A percentile compares a stretch with the other conserved stretches of the same genome.
phyloP scores from a whole-genome alignment of 176 grass and related monocot genomes.

The Triticum timopheevii region DNA sequence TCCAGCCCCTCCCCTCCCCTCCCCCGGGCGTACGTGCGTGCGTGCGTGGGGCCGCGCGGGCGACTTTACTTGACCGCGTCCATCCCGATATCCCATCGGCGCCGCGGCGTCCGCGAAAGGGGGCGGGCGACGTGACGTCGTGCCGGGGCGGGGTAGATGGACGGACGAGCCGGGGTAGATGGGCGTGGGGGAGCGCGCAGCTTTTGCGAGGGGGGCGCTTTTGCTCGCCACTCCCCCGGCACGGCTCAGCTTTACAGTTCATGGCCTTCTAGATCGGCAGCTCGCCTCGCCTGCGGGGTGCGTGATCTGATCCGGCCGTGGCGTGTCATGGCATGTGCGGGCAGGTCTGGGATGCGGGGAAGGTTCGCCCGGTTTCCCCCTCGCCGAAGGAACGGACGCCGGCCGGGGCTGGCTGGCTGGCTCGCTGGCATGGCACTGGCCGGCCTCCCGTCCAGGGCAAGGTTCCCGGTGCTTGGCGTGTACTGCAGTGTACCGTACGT shows the following conservation, averaged over 20 bases:
- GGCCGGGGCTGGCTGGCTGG: not conserved
- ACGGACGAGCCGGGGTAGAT: not conserved
- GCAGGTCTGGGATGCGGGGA: conserved; percentile 20
- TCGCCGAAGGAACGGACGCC: conserved; percentile 11
- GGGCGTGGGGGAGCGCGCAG: not conserved
- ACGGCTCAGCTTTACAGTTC: conserved; percentile 37
- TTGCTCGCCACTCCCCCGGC: not conserved
- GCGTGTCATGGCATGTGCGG: conserved; percentile 37
- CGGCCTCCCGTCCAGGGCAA: conserved; percentile 6
- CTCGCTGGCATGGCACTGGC: not conserved
- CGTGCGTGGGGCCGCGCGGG: not conserved
- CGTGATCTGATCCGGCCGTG: conserved; percentile 16
- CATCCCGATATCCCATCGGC: not conserved
- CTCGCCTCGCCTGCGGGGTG: not conserved
- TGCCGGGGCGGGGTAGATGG: not conserved
- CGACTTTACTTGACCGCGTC: conserved; percentile 25
- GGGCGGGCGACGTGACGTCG: not conserved
- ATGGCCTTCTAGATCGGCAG: not conserved
- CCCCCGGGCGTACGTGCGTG: not conserved
- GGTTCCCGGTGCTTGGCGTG: not conserved
- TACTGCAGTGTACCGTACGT: not conserved
- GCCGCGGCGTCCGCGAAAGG: conserved; percentile 30
- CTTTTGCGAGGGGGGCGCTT: not conserved
- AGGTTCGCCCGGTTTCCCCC: conserved; percentile 25
- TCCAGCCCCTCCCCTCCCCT: conserved; percentile 5